These are phyloP conservation scores for Leccinum fibrillosum DNA, from an alignment of 768 basidiomycete species.

Conservation along the genomic window DNA sequence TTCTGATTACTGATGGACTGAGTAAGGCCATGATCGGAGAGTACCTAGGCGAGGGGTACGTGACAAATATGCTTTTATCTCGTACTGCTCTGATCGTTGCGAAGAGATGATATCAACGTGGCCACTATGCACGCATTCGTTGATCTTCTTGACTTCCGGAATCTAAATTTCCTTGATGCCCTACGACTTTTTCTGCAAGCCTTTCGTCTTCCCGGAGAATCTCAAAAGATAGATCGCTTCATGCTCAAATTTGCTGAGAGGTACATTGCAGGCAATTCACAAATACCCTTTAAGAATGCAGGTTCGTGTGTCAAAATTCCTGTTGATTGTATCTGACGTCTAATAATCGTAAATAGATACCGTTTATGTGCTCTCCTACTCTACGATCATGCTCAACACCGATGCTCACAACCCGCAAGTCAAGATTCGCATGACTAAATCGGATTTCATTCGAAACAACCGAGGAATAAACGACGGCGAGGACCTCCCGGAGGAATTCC, in stretches of 20 bases:
- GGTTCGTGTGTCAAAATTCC: conserved; percentile 45
- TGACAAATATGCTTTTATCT: conserved; percentile 6
- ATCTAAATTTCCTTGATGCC: conserved; percentile 82
- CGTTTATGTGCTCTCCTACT: conserved; percentile 93
- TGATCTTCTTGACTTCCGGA: conserved; percentile 84
- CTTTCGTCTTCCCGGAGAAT: conserved; percentile 95
- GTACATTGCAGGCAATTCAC: conserved; percentile 85
- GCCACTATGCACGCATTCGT: conserved; percentile 98
- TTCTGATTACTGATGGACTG: conserved; percentile 86
- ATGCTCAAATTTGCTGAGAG: conserved; percentile 99
- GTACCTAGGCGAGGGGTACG: conserved; percentile 95
- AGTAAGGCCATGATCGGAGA: conserved; percentile 97
- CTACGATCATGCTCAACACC: conserved; percentile 94
- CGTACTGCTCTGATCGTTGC: conserved; percentile 3
- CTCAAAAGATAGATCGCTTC: conserved; percentile 98
- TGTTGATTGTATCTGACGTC: conserved; percentile 7
- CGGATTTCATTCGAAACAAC: conserved; percentile 92
- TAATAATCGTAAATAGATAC: conserved; percentile 52
- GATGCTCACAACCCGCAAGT: conserved; percentile 95
- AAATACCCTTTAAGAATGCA: conserved; percentile 89
- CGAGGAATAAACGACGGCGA: conserved; percentile 91
- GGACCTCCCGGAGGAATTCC: conserved; percentile 83
- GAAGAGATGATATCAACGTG: conserved; percentile 84
- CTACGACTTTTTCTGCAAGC: conserved; percentile 88
- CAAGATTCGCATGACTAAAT: conserved; percentile 91